Evolutionary conservation across 176 grass and related monocot species (phyloP).

Genomic region (Oryza brachyantha): DNA sequence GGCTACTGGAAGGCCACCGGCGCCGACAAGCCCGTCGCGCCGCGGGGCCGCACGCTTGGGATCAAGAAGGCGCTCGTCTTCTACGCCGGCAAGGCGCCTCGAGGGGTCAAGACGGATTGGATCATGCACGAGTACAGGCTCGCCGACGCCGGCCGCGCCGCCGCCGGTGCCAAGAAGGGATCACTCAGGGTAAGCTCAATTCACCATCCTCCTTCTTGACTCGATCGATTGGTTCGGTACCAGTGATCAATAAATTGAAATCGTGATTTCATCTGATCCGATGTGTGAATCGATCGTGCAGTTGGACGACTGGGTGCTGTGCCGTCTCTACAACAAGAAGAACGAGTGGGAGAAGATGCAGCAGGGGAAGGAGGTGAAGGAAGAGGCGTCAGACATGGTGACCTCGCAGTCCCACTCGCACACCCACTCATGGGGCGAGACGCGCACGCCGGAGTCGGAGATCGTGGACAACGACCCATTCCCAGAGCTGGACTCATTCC

Average conservation of each 20-base stretch:
- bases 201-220: accelerated
- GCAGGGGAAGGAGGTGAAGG: slow-evolving; percentile 31
- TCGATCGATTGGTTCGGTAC: background rate
- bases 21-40: slow-evolving; percentile 51
- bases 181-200: slow-evolving; percentile 44
- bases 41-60: slow-evolving; percentile 32
- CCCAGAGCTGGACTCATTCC: slow-evolving; percentile 45
- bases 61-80: slow-evolving; percentile 98
- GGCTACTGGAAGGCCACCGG: slow-evolving; percentile 69
- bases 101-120: slow-evolving; percentile 82
- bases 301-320: slow-evolving; percentile 91
- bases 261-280: background rate
- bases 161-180: slow-evolving; percentile 36
- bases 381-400: slow-evolving; percentile 42
- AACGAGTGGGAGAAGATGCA: slow-evolving; percentile 85
- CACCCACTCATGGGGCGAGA: slow-evolving; percentile 58
- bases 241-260: background rate
- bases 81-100: slow-evolving; percentile 76
- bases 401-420: slow-evolving; percentile 40
- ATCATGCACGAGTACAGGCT: slow-evolving; percentile 95
- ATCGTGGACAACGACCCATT: slow-evolving; percentile 56
- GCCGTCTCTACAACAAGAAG: slow-evolving; percentile 87
- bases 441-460: slow-evolving; percentile 62
- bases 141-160: slow-evolving; percentile 33
- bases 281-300: slow-evolving; percentile 14